Conservation (phyloP, 2,329 filamentous ascomycete genomes). For the Diaporthe vaccinii region DNA sequence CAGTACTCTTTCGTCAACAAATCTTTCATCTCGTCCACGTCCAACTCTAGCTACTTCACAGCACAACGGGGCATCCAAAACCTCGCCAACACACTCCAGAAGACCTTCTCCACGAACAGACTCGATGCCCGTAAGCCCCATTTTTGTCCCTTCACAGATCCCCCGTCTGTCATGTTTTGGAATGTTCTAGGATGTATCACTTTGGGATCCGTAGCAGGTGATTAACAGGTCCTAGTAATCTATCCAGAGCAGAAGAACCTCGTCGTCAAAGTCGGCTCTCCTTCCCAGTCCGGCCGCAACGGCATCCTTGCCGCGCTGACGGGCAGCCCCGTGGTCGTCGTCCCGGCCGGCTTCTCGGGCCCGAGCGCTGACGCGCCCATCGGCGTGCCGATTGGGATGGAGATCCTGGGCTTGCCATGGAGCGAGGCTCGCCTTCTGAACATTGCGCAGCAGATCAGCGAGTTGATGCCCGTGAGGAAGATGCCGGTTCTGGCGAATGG, state of each 20-base stretch:
- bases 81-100: conserved; percentile 64
- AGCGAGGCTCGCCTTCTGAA: conserved; percentile 66
- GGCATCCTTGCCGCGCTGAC: conserved; percentile 57
- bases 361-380: conserved; percentile 61
- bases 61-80: conserved; percentile 63
- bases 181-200: too few relatives aligned
- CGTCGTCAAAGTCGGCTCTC: conserved; percentile 69
- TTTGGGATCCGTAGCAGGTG: too few relatives aligned
- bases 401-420: conserved; percentile 71
- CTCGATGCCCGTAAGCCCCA: conserved; percentile 59
- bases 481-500: conserved; percentile 51
- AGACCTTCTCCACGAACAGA: conserved; percentile 61
- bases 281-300: conserved; percentile 70
- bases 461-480: conserved; percentile 59
- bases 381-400: conserved; percentile 75
- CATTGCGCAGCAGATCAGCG: conserved; percentile 66
- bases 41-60: conserved; percentile 58
- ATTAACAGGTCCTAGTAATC: conserved; percentile 54
- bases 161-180: too few relatives aligned
- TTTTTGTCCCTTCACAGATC: too few relatives aligned
- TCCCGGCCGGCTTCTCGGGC: conserved; percentile 67
- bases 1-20: conserved; percentile 69
- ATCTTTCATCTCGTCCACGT: conserved; percentile 64
- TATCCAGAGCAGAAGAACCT: conserved; percentile 77
- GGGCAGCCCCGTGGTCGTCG: conserved; percentile 57